phyloP scores from a whole-genome alignment of 2,329 filamentous ascomycete species.

The Cadophora sp. region DNA sequence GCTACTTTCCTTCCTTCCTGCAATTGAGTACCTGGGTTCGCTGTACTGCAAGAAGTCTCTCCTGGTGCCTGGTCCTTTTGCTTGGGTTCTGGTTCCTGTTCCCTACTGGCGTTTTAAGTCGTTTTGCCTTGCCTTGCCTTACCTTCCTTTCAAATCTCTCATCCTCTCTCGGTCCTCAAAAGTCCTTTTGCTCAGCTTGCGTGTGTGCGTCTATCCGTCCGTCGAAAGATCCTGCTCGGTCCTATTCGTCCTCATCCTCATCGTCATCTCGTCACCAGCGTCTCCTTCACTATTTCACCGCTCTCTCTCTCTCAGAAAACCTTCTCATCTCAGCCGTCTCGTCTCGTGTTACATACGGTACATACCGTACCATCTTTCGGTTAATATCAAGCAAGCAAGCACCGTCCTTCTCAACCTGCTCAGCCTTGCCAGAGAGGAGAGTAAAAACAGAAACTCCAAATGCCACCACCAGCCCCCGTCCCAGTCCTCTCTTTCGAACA shows the following conservation, averaged over 20 bases:
- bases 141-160: not conserved
- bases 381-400: not conserved
- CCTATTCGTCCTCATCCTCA: constrained; percentile 5
- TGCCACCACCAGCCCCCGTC: constrained; percentile 28
- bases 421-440: not conserved
- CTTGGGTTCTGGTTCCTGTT: constrained; percentile 1
- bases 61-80: constrained; percentile 7
- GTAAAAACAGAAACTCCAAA: not conserved
- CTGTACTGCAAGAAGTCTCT: not conserved
- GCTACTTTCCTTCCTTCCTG: not conserved
- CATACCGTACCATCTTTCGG: not conserved
- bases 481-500: constrained; percentile 27
- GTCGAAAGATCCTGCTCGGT: not conserved
- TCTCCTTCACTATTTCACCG: constrained; percentile 1
- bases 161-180: not conserved
- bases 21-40: constrained; percentile 1
- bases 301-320: not conserved
- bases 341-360: constrained; percentile 3
- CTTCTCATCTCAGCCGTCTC: constrained; percentile 8
- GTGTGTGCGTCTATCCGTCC: not conserved
- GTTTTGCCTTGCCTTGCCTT: not conserved
- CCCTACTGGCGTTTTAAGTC: constrained; percentile 9
- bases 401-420: not conserved
- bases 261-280: not conserved
- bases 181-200: not conserved